Percentiles rank a stretch among this genome's conserved stretches.
These are phyloP conservation scores for Alternaria rosae DNA, from an alignment of 2,329 filamentous ascomycete species.

Conservation along the genomic window DNA sequence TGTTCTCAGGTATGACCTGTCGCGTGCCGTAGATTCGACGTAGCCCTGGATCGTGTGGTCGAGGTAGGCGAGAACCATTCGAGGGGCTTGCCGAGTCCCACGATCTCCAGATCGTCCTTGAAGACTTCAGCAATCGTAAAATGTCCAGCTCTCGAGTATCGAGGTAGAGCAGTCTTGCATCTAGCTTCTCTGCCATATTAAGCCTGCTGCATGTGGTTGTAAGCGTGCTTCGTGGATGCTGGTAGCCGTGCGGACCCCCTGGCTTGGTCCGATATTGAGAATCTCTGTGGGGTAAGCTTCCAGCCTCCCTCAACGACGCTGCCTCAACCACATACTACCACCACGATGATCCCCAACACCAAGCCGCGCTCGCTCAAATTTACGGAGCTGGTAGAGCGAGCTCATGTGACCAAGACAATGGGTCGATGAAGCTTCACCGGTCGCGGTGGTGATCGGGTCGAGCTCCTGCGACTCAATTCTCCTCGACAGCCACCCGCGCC, in stretches of 20 bases:
- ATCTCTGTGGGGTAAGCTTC: slow-evolving; percentile 18
- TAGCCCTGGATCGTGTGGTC: slow-evolving; percentile 8
- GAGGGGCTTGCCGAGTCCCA: slow-evolving; percentile 6
- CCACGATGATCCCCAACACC: slow-evolving; percentile 1
- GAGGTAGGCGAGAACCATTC: slow-evolving; percentile 3
- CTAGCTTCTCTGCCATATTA: background rate
- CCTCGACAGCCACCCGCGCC: slow-evolving; percentile 2
- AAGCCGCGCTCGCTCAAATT: background rate
- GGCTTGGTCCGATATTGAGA: background rate
- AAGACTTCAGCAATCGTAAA: background rate
- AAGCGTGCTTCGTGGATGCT: slow-evolving; percentile 4
- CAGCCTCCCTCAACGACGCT: slow-evolving; percentile 3
- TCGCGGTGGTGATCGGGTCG: background rate
- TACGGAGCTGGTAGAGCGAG: background rate
- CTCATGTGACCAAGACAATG: background rate
- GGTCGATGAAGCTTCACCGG: background rate
- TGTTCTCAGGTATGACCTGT: slow-evolving; percentile 1
- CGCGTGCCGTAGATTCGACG: slow-evolving; percentile 4
- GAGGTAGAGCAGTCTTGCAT: background rate
- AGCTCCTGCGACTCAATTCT: background rate
- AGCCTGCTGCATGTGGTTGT: background rate
- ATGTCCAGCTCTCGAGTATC: background rate
- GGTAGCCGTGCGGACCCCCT: slow-evolving; percentile 4
- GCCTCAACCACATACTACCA: slow-evolving; percentile 12
- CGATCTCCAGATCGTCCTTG: background rate